Conservation (phyloP, 805 yeast genomes). For the Deakozyma indianensis region DNA sequence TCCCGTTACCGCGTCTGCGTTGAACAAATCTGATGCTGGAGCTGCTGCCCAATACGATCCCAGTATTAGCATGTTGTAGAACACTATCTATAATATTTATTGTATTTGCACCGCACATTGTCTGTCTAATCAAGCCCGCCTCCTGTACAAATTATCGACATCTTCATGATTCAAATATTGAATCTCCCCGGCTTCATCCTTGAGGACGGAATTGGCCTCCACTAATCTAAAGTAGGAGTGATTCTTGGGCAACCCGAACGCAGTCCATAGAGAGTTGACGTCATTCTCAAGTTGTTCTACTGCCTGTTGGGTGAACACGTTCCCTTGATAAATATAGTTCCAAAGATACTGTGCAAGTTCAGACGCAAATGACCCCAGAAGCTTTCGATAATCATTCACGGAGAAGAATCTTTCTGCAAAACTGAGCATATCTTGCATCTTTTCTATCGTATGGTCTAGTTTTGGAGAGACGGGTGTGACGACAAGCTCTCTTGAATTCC, state of each 20-base stretch:
- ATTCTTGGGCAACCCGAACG: conserved; percentile 1
- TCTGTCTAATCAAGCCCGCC: not conserved
- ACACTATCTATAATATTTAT: not conserved
- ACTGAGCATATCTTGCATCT: conserved; percentile 17
- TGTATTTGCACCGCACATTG: not conserved
- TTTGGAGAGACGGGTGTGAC: conserved; percentile 6
- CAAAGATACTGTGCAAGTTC: conserved; percentile 25
- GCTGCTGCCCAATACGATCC: not conserved
- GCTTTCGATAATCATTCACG: conserved; percentile 16
- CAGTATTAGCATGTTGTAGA: not conserved
- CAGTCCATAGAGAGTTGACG: conserved; percentile 19
- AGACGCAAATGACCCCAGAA: conserved; percentile 16
- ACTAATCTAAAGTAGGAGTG: not conserved
- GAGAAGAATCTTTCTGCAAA: conserved; percentile 21
- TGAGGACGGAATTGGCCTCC: conserved; percentile 2
- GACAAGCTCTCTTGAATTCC: not conserved
- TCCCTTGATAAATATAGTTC: conserved; percentile 25
- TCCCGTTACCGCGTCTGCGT: not conserved
- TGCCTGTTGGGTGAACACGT: conserved; percentile 23
- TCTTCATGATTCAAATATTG: not conserved
- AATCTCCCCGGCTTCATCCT: not conserved
- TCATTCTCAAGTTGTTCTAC: conserved; percentile 24
- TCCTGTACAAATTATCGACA: not conserved
- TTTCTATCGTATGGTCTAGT: conserved; percentile 15
- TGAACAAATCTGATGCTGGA: not conserved